These are phyloP conservation scores for Beauveria bassiana DNA, from an alignment of 2,329 filamentous ascomycete species.

Conservation along the genomic window DNA sequence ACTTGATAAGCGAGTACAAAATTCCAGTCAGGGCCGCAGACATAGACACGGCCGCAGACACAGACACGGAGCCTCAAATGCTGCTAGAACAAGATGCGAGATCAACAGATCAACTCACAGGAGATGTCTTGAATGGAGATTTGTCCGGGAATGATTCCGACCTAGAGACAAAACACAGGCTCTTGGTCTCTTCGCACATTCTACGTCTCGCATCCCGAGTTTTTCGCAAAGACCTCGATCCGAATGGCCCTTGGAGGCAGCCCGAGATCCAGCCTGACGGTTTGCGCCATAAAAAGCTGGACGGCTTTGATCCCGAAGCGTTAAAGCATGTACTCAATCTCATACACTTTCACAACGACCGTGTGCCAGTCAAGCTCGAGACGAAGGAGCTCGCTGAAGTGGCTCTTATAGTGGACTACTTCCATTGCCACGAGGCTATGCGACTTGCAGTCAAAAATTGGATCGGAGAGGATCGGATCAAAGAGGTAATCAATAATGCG, in stretches of 20 bases:
- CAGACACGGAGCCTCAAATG: no score
- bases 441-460: not conserved
- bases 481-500: not conserved
- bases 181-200: not conserved
- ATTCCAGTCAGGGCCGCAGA: not conserved
- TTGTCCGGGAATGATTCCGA: not conserved
- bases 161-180: not conserved
- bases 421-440: slow-evolving; percentile 13
- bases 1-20: no score
- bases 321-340: not conserved
- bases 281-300: not conserved
- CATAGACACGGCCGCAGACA: not conserved
- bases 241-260: not conserved
- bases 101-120: not conserved
- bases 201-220: not conserved
- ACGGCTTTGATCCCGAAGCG: not conserved
- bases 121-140: not conserved
- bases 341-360: not conserved
- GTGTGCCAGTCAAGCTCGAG: slow-evolving; percentile 5
- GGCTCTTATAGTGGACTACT: slow-evolving; percentile 2
- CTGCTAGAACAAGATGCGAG: no score
- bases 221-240: not conserved
- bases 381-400: slow-evolving; percentile 9
- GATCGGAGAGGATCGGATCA: not conserved
- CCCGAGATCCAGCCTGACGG: not conserved